Evolutionary conservation across 306 rosid species (phyloP).

Genomic region (Gleditsia sinensis): DNA sequence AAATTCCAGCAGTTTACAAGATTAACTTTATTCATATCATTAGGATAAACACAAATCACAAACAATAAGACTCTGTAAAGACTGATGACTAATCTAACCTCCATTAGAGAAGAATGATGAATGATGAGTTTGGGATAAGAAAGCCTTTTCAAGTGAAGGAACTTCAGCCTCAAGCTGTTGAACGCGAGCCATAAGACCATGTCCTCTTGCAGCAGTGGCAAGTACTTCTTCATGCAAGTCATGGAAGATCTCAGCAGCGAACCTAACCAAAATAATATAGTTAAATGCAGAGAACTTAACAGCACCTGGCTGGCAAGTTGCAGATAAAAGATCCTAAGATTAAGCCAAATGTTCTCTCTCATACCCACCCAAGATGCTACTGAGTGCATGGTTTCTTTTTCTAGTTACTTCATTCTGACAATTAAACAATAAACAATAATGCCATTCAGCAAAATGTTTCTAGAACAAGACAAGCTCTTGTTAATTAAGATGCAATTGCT

Average conservation of each 20-base stretch:
- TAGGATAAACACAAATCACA: conserved; percentile 25
- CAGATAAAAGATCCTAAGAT: background rate
- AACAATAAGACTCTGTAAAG: conserved; percentile 21
- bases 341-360: conserved; percentile 17
- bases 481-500: background rate
- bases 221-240: conserved; percentile 97
- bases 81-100: conserved; percentile 58
- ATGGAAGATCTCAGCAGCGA: conserved; percentile 97
- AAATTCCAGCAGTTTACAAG: conserved; percentile 26
- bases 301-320: background rate
- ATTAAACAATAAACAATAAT: background rate
- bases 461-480: background rate
- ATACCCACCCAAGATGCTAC: conserved; percentile 10
- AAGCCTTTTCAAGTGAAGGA: conserved; percentile 93
- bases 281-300: conserved; percentile 36
- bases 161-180: conserved; percentile 97
- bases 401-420: background rate
- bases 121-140: conserved; percentile 82
- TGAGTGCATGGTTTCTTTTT: background rate
- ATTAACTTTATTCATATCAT: conserved; percentile 24
- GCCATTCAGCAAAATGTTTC: background rate
- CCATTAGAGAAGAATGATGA: conserved; percentile 67
- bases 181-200: conserved; percentile 84
- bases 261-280: conserved; percentile 54
- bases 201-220: conserved; percentile 91